Conservation (phyloP, 208 protist genomes). For the Herpetomonas samuelpessoai region DNA sequence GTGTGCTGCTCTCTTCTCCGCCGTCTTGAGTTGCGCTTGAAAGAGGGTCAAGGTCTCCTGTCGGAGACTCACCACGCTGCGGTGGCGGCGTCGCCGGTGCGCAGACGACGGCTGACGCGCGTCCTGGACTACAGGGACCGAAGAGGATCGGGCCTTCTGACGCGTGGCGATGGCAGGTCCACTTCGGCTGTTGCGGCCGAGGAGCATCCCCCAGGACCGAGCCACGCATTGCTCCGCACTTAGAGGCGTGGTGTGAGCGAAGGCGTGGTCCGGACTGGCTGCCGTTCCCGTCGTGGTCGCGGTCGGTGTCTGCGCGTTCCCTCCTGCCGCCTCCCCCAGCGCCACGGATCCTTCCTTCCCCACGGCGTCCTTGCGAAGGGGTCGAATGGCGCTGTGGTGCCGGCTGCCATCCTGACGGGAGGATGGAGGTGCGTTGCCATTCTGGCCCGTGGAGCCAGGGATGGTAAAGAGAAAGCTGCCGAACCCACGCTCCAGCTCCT, state of each 20-base stretch:
- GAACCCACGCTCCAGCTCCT: background rate
- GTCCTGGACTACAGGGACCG: background rate
- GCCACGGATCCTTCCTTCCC: background rate
- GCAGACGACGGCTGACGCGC: background rate
- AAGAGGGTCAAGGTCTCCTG: background rate
- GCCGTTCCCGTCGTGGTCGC: slow-evolving; percentile 1
- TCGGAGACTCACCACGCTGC: background rate
- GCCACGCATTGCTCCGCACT: background rate
- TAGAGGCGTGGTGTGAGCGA: background rate
- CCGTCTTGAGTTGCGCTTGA: background rate
- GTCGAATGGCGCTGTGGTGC: too few relatives aligned
- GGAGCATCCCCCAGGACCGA: background rate
- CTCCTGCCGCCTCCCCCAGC: background rate
- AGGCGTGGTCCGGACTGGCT: too few relatives aligned
- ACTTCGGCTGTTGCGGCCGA: background rate
- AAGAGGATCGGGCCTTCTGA: background rate
- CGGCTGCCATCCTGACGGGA: background rate
- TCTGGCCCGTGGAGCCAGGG: background rate
- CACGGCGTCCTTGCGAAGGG: background rate
- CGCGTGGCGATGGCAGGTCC: too few relatives aligned
- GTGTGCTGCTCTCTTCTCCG: background rate
- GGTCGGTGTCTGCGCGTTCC: background rate
- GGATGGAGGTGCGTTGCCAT: background rate
- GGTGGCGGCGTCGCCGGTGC: too few relatives aligned
- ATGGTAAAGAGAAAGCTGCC: background rate